Percentiles rank a stretch among this genome's conserved stretches.
Conservation (phyloP, 2,329 filamentous ascomycete species). For the Trichoderma sp. region DNA sequence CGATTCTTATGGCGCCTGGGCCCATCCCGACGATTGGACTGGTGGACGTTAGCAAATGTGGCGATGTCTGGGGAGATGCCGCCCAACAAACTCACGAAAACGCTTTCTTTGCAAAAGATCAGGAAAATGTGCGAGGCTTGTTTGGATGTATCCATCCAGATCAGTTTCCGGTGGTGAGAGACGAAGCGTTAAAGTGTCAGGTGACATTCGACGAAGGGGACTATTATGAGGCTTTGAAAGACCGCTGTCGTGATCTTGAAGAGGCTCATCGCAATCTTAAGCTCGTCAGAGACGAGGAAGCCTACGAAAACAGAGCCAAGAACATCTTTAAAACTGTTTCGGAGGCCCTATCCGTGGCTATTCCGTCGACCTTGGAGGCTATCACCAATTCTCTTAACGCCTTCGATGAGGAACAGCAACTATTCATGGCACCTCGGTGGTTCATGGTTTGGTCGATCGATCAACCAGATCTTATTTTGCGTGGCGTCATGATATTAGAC, state of each 20-base stretch:
- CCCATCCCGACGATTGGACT: not conserved
- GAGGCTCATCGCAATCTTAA: not conserved
- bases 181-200: not conserved
- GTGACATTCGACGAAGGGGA: accelerated
- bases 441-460: not conserved
- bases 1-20: no score
- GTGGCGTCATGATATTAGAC: not conserved
- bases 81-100: no score
- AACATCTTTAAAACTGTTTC: not conserved
- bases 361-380: not conserved
- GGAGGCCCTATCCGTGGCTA: accelerated
- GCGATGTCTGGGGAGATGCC: no score
- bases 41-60: not conserved
- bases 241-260: not conserved
- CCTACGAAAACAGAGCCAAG: no score
- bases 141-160: not conserved
- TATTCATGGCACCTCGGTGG: not conserved
- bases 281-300: no score
- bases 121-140: accelerated
- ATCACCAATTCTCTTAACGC: not conserved
- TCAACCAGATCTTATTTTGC: not conserved
- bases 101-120: not conserved
- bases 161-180: accelerated
- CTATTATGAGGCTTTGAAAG: not conserved
- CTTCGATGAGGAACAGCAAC: not conserved